Base-by-base conservation (phyloP, 345 rosid genomes). In the Eucalyptus caleyi region DNA sequence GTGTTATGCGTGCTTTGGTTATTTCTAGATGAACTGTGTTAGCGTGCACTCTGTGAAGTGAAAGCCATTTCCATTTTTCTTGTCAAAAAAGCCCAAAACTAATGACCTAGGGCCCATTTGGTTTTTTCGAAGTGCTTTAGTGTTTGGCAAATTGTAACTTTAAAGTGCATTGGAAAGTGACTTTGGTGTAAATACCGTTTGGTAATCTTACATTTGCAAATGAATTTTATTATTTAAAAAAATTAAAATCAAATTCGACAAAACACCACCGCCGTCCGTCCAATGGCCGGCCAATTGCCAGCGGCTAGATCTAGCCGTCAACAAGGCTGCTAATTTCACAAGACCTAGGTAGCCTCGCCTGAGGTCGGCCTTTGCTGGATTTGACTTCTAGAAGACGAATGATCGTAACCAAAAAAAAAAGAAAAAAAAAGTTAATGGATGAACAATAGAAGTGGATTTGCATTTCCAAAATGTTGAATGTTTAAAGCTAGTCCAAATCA, bases 221-320 rank as follows among this genome's bases (percentile, higher is more conserved):
- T 2, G 2, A 2, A 2, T 0, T 19, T 53, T 53, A 53, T 53
- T 53, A 53, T 53, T 53, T 19, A 1, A 19, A 53, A 53, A 19
- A 8, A 7, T 6, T 16, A 16, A 53, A 53, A 53, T 53, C 10
- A 53, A 53, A 53, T 53, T 4, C 0, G 59, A 53, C 59, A 53
- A 53, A 8, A 53, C 59, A 53, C 59, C 24, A 53, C 9, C 10
- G 0, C 11, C 0, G 2, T 8, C 1, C 0, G 1, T 53, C 10
- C 53, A 6, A 51, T 1, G 8, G 54, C 1, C 0, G 8, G 21
- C 54, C 21, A 50, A 50, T 50, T 50, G 19, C 19, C 1, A 3
- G 0, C 0, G 19, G 53, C 53, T 0, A 16, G 0, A 50, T 50
- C 8, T 50, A 0, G 53, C 19, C 3, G 0, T 5, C 3, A 1